A percentile compares a stretch with the other conserved stretches of the same genome.
Evolutionary conservation across 2,329 filamentous ascomycete genomes (phyloP).

Genomic region (Plenodomus lindquistii): DNA sequence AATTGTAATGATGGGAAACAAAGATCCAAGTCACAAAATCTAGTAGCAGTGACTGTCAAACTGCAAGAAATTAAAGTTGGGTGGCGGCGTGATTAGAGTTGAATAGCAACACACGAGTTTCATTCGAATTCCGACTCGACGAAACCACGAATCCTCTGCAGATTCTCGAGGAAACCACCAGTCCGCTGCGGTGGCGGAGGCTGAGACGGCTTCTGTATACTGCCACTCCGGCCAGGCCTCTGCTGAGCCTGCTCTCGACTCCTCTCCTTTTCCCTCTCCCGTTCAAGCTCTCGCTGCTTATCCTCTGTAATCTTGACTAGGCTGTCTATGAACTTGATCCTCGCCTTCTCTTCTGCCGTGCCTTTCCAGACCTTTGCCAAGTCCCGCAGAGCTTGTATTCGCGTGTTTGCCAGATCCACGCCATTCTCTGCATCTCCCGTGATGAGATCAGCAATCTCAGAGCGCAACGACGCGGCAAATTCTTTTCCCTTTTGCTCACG

Average conservation of each 20-base stretch:
- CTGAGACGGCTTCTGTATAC: constrained; percentile 18
- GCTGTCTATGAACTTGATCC: constrained; percentile 78
- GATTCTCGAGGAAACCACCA: constrained; percentile 45
- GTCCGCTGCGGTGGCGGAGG: constrained; percentile 27
- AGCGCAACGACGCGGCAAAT: constrained; percentile 69
- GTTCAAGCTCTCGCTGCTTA: constrained; percentile 53
- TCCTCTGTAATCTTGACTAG: constrained; percentile 85
- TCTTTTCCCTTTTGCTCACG: constrained; percentile 87
- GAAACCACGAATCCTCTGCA: constrained; percentile 43
- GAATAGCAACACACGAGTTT: not conserved
- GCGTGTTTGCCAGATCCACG: constrained; percentile 71
- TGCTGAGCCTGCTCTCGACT: constrained; percentile 14
- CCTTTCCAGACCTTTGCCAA: constrained; percentile 87
- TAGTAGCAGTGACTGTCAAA: too few relatives aligned
- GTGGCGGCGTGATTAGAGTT: too few relatives aligned
- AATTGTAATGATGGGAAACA: too few relatives aligned
- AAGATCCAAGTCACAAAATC: too few relatives aligned
- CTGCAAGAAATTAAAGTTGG: too few relatives aligned
- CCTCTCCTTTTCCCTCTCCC: constrained; percentile 29
- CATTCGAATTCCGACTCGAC: constrained; percentile 21
- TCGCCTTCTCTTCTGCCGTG: constrained; percentile 90
- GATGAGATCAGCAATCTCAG: constrained; percentile 73
- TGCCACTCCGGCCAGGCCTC: constrained; percentile 28
- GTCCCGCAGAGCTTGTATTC: constrained; percentile 77
- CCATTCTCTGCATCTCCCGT: constrained; percentile 59